Evolutionary conservation across 2,329 filamentous ascomycete species (phyloP), one percentile per base, ranked within the genome.

Genomic region (Scolecobasidium constrictum): DNA sequence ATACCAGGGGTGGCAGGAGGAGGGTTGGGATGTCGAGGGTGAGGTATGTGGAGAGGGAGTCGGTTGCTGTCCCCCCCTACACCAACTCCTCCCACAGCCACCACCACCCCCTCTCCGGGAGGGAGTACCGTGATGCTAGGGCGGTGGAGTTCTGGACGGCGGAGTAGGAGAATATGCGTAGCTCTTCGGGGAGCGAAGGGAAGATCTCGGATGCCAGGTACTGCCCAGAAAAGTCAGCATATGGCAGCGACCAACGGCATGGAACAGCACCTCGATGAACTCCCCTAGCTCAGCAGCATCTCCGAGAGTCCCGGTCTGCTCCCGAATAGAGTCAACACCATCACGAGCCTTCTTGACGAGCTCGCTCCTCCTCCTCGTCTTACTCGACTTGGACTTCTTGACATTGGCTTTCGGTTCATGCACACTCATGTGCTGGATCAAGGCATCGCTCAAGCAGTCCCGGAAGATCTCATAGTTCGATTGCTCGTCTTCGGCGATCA

Each of bases 151-250:
- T 63, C 50, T 72, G 63, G 57, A 75, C 73, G 35, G 62, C 59
- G 35, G 74, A 60, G 60, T 86, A 76, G 19, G 77, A 73, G 2
- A 90, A 63, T 2, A 65, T 68, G 49, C 76, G 72, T 0, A 92
- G 66, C 15, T 73, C 66, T 0, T 54, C 17, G 0, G 84, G 83
- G 1, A 93, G 70, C 26, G 63, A 67, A 4, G 69, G 62, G 59
- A 90, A 93, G 42, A 81, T 75, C 55, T 83, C 74, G 38, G 66
- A 62, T 18, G 84, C 78, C 21, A 92, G 72, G 59, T 88, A 92
- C 66, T 77, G 50, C 6, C 5, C 17, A 6, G 7, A 6, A 21
- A 7, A n/a, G 15, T 44, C 17, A 9, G 19, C n/a, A 19, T 11
- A 9, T 45, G 11, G 11, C 20, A n/a, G 33, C 19, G 18, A 45